Conservation (phyloP, 805 yeast species). For the Ogataea allantospora region DNA sequence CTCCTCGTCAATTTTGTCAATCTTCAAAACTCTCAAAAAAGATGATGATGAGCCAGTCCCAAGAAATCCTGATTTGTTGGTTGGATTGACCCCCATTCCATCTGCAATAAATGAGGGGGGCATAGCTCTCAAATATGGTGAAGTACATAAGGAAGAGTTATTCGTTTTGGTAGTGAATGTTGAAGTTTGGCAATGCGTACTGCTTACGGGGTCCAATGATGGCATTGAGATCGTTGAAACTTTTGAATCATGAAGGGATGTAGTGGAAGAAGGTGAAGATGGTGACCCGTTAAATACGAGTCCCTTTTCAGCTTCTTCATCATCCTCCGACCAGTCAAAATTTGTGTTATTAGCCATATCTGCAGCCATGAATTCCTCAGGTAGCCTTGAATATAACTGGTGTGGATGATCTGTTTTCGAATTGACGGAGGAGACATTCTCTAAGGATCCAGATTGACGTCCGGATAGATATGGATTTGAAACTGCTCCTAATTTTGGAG, state of each 20-base stretch:
- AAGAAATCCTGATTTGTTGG: conserved; percentile 51
- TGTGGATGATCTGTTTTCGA: no score
- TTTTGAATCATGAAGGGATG: conserved; percentile 15
- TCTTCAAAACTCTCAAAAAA: conserved; percentile 39
- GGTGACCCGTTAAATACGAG: conserved; percentile 12
- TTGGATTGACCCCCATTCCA: conserved; percentile 66
- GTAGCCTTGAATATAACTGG: conserved; percentile 22
- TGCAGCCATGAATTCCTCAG: conserved; percentile 27
- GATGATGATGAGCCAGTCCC: conserved; percentile 65
- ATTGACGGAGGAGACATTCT: no score
- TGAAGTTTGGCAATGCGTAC: conserved; percentile 6
- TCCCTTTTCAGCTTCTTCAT: conserved; percentile 32
- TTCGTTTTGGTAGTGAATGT: conserved; percentile 18
- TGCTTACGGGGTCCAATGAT: conserved; percentile 14
- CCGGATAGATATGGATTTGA: neutral
- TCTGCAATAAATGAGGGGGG: conserved; percentile 35
- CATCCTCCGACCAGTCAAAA: conserved; percentile 60
- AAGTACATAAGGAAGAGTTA: conserved; percentile 23
- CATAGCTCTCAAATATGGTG: conserved; percentile 24
- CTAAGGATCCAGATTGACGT: neutral
- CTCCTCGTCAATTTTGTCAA: conserved; percentile 31
- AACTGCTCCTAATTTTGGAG: conserved; percentile 18
- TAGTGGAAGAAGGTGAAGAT: conserved; percentile 18
- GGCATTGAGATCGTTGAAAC: conserved; percentile 19
- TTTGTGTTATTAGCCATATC: conserved; percentile 40